Evolutionary conservation across 768 basidiomycete genomes (phyloP).

Genomic region (Mycena latifolia): DNA sequence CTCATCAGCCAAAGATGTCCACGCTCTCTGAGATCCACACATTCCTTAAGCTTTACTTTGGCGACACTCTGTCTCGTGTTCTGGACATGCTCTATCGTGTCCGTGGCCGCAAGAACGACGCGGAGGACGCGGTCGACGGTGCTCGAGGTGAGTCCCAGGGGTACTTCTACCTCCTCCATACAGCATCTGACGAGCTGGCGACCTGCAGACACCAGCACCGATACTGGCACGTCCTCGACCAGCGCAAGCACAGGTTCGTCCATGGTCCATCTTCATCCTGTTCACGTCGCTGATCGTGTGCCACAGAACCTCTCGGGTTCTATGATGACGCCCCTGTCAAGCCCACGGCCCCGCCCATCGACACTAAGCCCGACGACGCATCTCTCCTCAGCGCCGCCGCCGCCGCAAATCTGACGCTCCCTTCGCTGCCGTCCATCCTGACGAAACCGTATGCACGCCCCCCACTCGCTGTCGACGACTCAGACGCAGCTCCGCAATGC

Average conservation of each 20-base stretch:
- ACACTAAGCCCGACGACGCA: not conserved
- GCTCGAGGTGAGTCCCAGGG: too few relatives aligned
- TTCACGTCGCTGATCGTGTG: too few relatives aligned
- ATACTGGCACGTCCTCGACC: too few relatives aligned
- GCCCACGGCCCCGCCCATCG: not conserved
- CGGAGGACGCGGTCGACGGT: not conserved
- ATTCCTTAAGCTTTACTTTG: not conserved
- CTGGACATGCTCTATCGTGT: not conserved
- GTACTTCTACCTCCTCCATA: too few relatives aligned
- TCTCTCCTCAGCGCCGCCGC: slow-evolving; percentile 1
- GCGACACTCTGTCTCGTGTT: not conserved
- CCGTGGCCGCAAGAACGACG: not conserved
- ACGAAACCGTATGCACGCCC: slow-evolving; percentile 1
- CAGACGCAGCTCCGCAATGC: not conserved
- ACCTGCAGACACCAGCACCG: too few relatives aligned
- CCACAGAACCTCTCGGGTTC: too few relatives aligned
- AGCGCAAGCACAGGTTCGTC: too few relatives aligned
- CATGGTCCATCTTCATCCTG: too few relatives aligned
- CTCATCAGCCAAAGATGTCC: not conserved
- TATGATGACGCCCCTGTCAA: too few relatives aligned
- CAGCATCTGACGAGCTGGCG: not conserved
- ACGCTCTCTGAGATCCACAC: not conserved
- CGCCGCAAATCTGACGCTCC: slow-evolving; percentile 4
- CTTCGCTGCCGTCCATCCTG: slow-evolving; percentile 24
- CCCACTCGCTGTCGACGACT: not conserved